These are phyloP conservation scores for Triadica sebifera DNA, from an alignment of 345 rosid species.

Conservation along the genomic window DNA sequence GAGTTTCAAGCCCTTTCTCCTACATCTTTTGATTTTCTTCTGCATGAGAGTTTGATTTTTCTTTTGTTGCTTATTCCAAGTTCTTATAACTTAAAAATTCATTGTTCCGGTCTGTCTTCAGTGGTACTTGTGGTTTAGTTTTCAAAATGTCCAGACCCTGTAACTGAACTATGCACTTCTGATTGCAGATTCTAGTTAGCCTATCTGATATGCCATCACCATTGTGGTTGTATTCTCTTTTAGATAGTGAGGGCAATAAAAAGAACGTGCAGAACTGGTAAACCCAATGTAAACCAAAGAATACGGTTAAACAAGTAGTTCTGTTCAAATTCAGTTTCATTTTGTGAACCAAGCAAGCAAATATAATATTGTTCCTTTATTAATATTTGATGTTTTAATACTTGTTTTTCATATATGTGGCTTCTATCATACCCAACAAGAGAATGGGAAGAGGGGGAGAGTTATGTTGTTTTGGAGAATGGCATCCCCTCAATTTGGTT, in stretches of 20 bases:
- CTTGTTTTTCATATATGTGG: too few species aligned
- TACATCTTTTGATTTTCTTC: background rate
- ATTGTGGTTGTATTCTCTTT: background rate
- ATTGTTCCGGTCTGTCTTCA: too few species aligned
- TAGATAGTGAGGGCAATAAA: background rate
- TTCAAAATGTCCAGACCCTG: background rate
- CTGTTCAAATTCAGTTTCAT: background rate
- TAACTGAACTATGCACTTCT: background rate
- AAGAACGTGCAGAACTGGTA: background rate
- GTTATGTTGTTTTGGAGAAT: too few species aligned
- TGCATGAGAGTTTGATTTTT: background rate
- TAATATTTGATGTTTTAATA: too few species aligned
- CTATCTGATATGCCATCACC: background rate
- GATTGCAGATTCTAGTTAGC: background rate
- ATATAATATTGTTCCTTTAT: too few species aligned
- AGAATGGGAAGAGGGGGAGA: too few species aligned
- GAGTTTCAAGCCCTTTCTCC: constrained; percentile 8
- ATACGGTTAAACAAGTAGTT: background rate
- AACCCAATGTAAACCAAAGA: background rate
- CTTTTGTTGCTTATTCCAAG: too few species aligned
- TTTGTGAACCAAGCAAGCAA: background rate
- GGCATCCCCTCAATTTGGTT: too few species aligned
- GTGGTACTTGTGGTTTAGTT: constrained; percentile 3
- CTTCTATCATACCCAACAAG: too few species aligned
- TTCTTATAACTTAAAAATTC: too few species aligned